phyloP scores from a whole-genome alignment of 345 rosid genomes.

The Clausena lansium region DNA sequence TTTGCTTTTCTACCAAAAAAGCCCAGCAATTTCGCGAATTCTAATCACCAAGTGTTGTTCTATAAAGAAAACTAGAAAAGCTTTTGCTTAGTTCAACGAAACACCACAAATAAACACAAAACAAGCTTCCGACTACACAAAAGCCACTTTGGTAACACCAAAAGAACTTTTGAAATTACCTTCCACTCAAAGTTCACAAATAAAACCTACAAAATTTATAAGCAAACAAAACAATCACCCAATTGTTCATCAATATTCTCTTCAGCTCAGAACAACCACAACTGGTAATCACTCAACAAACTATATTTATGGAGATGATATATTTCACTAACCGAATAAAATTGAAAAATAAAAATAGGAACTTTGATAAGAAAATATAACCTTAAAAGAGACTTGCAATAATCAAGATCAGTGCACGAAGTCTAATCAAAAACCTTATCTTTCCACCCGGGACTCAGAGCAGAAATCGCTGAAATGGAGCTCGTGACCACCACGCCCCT shows the following conservation, averaged over 20 bases:
- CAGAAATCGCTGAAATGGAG: constrained; percentile 65
- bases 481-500: constrained; percentile 77
- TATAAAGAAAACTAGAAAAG: neutral
- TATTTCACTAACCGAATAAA: neutral
- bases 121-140: no score
- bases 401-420: constrained; percentile 82
- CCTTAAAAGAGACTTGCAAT: constrained; percentile 59
- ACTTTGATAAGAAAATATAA: neutral
- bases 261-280: neutral
- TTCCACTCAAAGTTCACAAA: neutral
- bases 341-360: neutral
- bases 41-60: neutral
- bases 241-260: neutral
- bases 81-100: neutral
- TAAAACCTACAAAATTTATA: neutral
- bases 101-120: neutral
- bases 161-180: neutral
- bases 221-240: neutral
- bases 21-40: neutral
- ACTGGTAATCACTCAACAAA: no score
- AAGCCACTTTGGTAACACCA: neutral
- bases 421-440: constrained; percentile 52
- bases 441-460: constrained; percentile 57
- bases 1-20: no score
- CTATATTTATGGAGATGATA: no score